Percentiles rank a stretch among this genome's conserved stretches.
phyloP scores from a whole-genome alignment of 2,329 filamentous ascomycete genomes.

The Cladosporium sp. region DNA sequence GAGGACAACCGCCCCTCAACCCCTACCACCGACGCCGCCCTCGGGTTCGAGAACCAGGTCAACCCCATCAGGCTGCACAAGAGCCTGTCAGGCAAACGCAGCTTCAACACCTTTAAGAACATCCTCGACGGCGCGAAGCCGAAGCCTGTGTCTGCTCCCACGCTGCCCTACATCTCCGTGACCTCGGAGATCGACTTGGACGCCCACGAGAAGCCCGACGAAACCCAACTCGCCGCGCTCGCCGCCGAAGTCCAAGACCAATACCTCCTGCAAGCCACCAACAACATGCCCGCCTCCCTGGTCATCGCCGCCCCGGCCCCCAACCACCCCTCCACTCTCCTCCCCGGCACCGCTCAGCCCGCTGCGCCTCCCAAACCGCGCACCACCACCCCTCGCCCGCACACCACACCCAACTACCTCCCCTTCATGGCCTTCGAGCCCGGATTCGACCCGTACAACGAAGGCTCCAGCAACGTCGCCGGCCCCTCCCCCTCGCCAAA shows the following conservation, averaged over 20 bases:
- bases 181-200: neutral
- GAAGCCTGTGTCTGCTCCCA: neutral
- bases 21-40: neutral
- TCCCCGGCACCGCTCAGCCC: neutral
- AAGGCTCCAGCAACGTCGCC: neutral
- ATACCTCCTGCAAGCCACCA: neutral
- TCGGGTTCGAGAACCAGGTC: neutral
- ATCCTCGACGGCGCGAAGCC: slow-evolving; percentile 4
- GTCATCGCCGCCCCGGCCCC: neutral
- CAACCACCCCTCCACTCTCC: neutral
- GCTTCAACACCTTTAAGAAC: slow-evolving; percentile 4
- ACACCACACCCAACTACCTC: slow-evolving; percentile 1
- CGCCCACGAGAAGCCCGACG: no score
- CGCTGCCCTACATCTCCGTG: slow-evolving; percentile 1
- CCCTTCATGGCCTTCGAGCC: slow-evolving; percentile 3
- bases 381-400: neutral
- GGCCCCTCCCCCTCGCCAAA: neutral
- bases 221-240: neutral
- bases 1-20: neutral
- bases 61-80: neutral
- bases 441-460: slow-evolving; percentile 3
- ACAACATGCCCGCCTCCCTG: neutral
- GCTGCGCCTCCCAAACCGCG: neutral
- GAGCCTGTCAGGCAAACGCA: neutral
- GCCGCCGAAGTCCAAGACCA: neutral